These are phyloP conservation scores for Chlorociboria aeruginascens DNA, from an alignment of 495 filamentous ascomycete species.

Conservation along the genomic window DNA sequence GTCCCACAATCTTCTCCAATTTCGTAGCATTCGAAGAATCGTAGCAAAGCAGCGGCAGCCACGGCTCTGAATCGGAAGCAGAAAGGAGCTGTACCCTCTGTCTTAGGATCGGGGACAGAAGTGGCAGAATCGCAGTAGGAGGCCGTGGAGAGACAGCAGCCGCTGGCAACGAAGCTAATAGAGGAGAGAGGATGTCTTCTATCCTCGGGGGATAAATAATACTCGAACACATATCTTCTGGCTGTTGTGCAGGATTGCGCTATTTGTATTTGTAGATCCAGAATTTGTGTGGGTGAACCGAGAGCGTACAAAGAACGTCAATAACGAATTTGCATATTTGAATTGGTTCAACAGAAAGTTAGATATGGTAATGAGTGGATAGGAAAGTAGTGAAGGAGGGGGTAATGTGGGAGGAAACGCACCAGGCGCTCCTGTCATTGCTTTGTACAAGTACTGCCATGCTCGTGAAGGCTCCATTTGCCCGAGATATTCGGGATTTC, in stretches of 20 bases:
- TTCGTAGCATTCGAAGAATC: slow-evolving; percentile 52
- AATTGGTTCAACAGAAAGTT: too few species aligned
- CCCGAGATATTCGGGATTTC: too few species aligned
- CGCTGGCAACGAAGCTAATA: slow-evolving; percentile 78
- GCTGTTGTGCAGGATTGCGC: too few species aligned
- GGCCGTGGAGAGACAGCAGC: slow-evolving; percentile 70
- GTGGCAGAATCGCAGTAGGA: slow-evolving; percentile 62
- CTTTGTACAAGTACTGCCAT: too few species aligned
- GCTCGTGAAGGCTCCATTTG: slow-evolving; percentile 52
- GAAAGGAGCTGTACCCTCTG: slow-evolving; percentile 75
- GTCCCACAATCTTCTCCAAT: slow-evolving; percentile 52
- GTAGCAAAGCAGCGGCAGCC: slow-evolving; percentile 88
- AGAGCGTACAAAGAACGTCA: too few species aligned
- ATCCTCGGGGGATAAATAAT: background rate
- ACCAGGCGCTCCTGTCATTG: too few species aligned
- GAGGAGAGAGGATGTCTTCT: slow-evolving; percentile 52
- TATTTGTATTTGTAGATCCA: too few species aligned
- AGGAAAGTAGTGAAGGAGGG: too few species aligned
- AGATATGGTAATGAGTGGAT: too few species aligned
- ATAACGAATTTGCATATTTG: too few species aligned
- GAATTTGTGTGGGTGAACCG: too few species aligned
- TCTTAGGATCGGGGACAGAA: slow-evolving; percentile 82
- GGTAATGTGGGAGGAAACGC: too few species aligned
- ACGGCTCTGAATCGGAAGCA: slow-evolving; percentile 55
- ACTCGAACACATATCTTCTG: background rate